These are phyloP conservation scores for Suhomyces yuchorum DNA, from an alignment of 1,139 yeast genomes.

Conservation along the genomic window DNA sequence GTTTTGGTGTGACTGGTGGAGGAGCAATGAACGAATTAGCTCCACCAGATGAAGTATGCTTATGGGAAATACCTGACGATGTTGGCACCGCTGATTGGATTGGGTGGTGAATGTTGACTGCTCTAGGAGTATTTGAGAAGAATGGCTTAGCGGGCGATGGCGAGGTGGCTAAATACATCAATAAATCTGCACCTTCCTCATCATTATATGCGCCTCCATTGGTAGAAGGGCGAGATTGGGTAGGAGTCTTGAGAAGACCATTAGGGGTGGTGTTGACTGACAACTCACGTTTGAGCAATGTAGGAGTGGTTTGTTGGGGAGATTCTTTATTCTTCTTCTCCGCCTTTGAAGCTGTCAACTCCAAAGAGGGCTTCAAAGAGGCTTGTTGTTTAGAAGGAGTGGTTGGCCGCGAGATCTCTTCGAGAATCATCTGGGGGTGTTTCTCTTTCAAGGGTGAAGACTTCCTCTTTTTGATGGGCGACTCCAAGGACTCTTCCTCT, in stretches of 20 bases:
- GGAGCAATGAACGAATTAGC: constrained; percentile 37
- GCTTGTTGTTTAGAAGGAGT: constrained; percentile 29
- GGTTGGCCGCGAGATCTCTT: constrained; percentile 33
- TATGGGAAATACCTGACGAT: constrained; percentile 17
- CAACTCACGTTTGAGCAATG: constrained; percentile 27
- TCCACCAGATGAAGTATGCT: constrained; percentile 12
- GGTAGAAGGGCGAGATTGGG: constrained; percentile 24
- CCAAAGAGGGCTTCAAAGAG: constrained; percentile 42
- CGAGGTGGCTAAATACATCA: constrained; percentile 81
- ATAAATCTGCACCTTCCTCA: constrained; percentile 81
- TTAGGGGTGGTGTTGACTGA: constrained; percentile 17
- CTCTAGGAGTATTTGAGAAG: constrained; percentile 39
- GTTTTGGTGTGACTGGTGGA: constrained; percentile 51
- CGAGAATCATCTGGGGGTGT: constrained; percentile 44
- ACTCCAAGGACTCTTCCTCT: constrained; percentile 23
- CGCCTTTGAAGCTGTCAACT: constrained; percentile 23
- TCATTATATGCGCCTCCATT: constrained; percentile 36
- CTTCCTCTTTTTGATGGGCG: constrained; percentile 39
- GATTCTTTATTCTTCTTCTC: constrained; percentile 11
- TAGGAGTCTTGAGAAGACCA: constrained; percentile 42
- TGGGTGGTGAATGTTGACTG: constrained; percentile 10
- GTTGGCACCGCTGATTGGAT: constrained; percentile 19
- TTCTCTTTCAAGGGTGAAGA: constrained; percentile 24
- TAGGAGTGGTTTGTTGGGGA: constrained; percentile 37
- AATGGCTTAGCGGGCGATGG: constrained; percentile 69